These are phyloP conservation scores for Castanea mollissima DNA, from an alignment of 306 rosid species.

Conservation along the genomic window DNA sequence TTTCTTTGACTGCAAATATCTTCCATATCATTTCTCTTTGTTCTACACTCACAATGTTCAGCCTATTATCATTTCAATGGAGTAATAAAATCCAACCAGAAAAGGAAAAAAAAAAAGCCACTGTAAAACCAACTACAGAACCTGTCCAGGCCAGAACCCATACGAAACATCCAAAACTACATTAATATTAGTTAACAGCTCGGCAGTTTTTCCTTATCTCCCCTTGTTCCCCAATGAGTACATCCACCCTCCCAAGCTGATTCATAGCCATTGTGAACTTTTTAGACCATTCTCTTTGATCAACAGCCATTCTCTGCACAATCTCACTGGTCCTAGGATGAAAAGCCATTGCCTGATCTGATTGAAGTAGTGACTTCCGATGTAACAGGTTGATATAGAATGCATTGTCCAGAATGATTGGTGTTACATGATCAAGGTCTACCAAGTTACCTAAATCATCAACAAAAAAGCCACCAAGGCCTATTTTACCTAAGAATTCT, in stretches of 20 bases:
- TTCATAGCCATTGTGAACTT: slow-evolving; percentile 34
- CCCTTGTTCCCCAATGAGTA: slow-evolving; percentile 44
- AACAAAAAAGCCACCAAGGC: no score
- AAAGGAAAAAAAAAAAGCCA: background rate
- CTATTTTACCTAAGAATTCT: background rate
- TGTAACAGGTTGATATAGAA: slow-evolving; percentile 38
- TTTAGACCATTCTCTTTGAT: slow-evolving; percentile 2
- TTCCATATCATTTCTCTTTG: background rate
- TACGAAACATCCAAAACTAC: background rate
- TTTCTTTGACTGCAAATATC: background rate
- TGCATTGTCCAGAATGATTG: slow-evolving; percentile 40
- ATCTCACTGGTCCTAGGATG: slow-evolving; percentile 35
- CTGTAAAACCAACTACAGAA: background rate
- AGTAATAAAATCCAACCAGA: background rate
- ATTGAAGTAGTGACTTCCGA: slow-evolving; percentile 32
- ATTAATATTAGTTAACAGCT: slow-evolving; percentile 21
- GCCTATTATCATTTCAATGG: background rate
- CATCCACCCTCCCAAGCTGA: slow-evolving; percentile 29
- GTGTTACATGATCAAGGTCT: slow-evolving; percentile 47
- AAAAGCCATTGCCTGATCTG: slow-evolving; percentile 34
- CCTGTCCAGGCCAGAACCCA: background rate
- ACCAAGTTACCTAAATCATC: slow-evolving; percentile 1
- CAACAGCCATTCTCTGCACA: slow-evolving; percentile 37
- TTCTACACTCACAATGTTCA: background rate
- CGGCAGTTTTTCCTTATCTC: slow-evolving; percentile 62